These are phyloP conservation scores for Hanseniaspora singularis DNA, from an alignment of 805 yeast genomes.

Conservation along the genomic window DNA sequence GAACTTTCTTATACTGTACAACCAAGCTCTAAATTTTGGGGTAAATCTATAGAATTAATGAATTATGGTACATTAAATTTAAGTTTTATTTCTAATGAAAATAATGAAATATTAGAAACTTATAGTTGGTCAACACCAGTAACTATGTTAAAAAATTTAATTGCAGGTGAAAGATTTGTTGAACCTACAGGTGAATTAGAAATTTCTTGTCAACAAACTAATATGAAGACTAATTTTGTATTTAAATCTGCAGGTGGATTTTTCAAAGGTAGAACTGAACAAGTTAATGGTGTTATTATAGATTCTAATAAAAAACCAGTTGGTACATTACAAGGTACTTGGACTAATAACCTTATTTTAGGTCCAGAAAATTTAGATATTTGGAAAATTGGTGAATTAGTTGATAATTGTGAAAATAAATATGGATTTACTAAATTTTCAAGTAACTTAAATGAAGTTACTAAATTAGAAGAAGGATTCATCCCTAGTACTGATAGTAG, in stretches of 20 bases:
- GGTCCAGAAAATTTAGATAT: conserved; percentile 30
- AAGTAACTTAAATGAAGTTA: conserved; percentile 68
- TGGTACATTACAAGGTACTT: conserved; percentile 44
- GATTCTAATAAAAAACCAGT: conserved; percentile 3
- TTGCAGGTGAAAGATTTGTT: conserved; percentile 89
- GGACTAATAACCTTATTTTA: conserved; percentile 61
- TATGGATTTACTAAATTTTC: conserved; percentile 83
- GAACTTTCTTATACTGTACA: conserved; percentile 47
- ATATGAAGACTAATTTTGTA: conserved; percentile 3
- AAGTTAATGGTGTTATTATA: conserved; percentile 32
- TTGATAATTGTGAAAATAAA: conserved; percentile 46
- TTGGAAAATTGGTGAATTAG: conserved; percentile 63
- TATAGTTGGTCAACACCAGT: conserved; percentile 77
- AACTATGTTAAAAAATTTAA: conserved; percentile 67
- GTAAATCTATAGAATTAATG: conserved; percentile 74
- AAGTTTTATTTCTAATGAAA: conserved; percentile 30
- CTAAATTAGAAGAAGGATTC: conserved; percentile 49
- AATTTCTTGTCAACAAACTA: conserved; percentile 55
- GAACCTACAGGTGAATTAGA: conserved; percentile 70
- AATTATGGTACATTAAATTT: conserved; percentile 61
- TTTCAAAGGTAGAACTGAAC: conserved; percentile 73
- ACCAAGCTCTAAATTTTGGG: conserved; percentile 88
- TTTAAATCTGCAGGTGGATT: conserved; percentile 80
- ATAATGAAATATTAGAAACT: conserved; percentile 40
- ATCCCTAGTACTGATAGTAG: conserved; percentile 85